phyloP scores from a whole-genome alignment of 805 yeast genomes.

The Saccharomycopsis amapae region DNA sequence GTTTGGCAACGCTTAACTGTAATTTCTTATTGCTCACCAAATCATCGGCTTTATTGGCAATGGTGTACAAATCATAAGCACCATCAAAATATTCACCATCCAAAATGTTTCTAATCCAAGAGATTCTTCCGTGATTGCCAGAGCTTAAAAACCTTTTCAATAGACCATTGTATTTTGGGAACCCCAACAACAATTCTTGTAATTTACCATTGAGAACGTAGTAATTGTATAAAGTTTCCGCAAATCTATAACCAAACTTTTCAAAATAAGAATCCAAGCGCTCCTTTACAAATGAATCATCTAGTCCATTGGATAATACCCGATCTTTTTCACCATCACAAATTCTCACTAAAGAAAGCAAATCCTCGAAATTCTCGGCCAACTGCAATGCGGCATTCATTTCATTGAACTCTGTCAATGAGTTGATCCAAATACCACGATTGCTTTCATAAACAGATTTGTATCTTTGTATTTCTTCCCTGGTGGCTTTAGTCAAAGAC shows the following conservation, averaged over 20 bases:
- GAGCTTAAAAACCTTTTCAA: constrained; percentile 46
- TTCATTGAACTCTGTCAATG: constrained; percentile 44
- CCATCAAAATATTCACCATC: constrained; percentile 46
- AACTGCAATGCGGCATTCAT: constrained; percentile 50
- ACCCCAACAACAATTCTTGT: constrained; percentile 47
- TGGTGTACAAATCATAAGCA: constrained; percentile 37
- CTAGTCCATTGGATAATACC: constrained; percentile 22
- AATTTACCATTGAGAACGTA: constrained; percentile 48
- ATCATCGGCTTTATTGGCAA: constrained; percentile 37
- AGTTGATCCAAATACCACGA: constrained; percentile 50
- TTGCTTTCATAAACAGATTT: constrained; percentile 26
- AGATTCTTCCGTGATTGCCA: constrained; percentile 42
- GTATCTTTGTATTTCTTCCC: constrained; percentile 22
- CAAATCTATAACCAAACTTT: constrained; percentile 63
- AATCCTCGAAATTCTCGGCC: constrained; percentile 61
- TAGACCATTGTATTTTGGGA: constrained; percentile 43
- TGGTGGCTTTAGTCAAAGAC: constrained; percentile 21
- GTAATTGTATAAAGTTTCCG: constrained; percentile 51
- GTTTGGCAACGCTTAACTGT: constrained; percentile 65
- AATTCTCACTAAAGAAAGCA: constrained; percentile 53
- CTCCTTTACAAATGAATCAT: constrained; percentile 21
- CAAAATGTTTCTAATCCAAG: constrained; percentile 67
- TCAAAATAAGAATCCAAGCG: constrained; percentile 46
- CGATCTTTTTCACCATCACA: constrained; percentile 38
- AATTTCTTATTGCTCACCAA: constrained; percentile 41